phyloP scores from a whole-genome alignment of 164 flowering plant species.

The Saururus chinensis region DNA sequence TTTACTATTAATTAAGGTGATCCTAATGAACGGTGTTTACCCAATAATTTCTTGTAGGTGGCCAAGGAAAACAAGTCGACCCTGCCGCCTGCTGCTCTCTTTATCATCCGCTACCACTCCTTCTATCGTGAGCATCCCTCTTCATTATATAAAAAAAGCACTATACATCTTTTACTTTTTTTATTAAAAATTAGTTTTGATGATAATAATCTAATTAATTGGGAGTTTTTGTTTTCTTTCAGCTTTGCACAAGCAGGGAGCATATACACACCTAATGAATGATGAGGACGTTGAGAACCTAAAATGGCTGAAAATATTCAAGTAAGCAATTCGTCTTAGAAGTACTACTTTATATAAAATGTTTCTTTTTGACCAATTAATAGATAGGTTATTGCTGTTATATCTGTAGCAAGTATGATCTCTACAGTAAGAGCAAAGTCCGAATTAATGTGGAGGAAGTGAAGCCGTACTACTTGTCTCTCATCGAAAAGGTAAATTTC shows the following conservation, averaged over 20 bases:
- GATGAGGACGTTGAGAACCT: constrained; percentile 30
- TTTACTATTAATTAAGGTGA: neutral
- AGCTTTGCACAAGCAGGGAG: constrained; percentile 29
- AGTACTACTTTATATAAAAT: neutral
- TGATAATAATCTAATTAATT: neutral
- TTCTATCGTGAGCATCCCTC: constrained; percentile 58
- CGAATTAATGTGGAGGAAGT: constrained; percentile 24
- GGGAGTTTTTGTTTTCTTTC: neutral
- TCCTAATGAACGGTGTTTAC: neutral
- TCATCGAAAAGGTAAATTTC: constrained; percentile 24
- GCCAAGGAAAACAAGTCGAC: constrained; percentile 56
- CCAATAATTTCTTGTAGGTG: constrained; percentile 29
- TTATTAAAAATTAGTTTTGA: neutral
- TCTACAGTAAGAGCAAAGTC: constrained; percentile 38
- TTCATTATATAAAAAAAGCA: no score
- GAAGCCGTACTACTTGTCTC: constrained; percentile 33
- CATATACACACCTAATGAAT: constrained; percentile 31
- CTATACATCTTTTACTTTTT: no score
- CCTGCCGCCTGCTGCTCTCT: constrained; percentile 61
- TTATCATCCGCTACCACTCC: constrained; percentile 70
- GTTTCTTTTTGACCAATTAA: neutral
- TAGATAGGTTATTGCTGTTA: neutral
- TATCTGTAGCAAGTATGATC: constrained; percentile 33
- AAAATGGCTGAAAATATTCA: constrained; percentile 33
- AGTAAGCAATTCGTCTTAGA: constrained; percentile 10